Base-by-base conservation (phyloP, 1,284 basidiomycete genomes). In the Polyporus tsugae region DNA sequence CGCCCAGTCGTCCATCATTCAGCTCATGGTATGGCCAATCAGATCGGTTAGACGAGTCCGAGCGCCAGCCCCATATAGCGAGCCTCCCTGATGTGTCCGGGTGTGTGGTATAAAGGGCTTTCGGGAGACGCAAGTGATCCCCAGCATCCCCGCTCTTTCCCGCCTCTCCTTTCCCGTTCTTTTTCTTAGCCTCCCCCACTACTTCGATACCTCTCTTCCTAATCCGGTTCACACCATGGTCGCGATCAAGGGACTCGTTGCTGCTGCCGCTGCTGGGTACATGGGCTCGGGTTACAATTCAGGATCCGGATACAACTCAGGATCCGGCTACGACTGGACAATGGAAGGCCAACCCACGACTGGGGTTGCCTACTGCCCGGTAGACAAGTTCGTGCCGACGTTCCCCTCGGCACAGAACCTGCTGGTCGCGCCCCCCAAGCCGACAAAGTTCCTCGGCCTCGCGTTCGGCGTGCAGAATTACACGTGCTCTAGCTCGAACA, bases 391-490 rank as follows among this genome's bases (percentile, higher is more conserved):
- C 67, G 64, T 67, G 22, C 74, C 73, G 33, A 61, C 66, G 25
- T 73, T 79, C 60, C 75, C 77, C 22, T 59, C 71, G 3, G 73
- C 72, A n/a, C 77, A 79, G 72, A 75, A 72, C 15, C 65, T 71
- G 53, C 73, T 79, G 58, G 72, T 72, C 33, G 66, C 70, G 33
- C 77, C 77, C 15, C 63, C 64, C 10, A 65, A 67, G 44, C 39
- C 69, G 3, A 82, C 82, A 0, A 78, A 79, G 6, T 86, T 80
- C 72, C 81, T 89, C 55, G 80, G 82, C 4, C 79, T 89, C 41
- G 80, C 76, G 29, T 77, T 81, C 60, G 80, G 81, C 15, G 75
- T 78, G n/a, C 80, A 83, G 76, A 83, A 83, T 72, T 83, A 83
- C 73, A 83, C 81, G 7, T 83, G 82, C 74, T 73, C 77, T 4